Percentiles rank a stretch among this genome's conserved stretches.
These are phyloP conservation scores for Flaveria brownii DNA, from an alignment of 129 eudicot genomes.

Conservation along the genomic window DNA sequence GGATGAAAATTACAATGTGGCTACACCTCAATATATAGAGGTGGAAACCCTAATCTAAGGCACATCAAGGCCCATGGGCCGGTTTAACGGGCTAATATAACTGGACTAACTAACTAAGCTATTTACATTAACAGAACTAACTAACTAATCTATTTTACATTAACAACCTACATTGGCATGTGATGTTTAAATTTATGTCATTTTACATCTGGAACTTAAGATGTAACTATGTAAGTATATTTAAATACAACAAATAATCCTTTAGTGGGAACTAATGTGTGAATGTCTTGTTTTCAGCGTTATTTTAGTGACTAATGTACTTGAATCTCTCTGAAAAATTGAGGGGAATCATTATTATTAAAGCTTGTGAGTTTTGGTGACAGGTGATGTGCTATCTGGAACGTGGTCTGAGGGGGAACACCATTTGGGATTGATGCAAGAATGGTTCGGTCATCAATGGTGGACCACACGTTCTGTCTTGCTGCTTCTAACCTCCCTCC, in stretches of 20 bases:
- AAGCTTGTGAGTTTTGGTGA: conserved; percentile 18
- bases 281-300: neutral
- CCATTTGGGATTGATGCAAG: conserved; percentile 86
- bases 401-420: conserved; percentile 74
- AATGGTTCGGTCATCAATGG: conserved; percentile 92
- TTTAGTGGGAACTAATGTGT: neutral
- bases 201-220: neutral
- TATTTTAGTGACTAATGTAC: neutral
- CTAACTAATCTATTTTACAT: too few relatives aligned
- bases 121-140: too few relatives aligned
- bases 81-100: too few relatives aligned
- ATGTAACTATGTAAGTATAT: conserved; percentile 7
- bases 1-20: too few relatives aligned
- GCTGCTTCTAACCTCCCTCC: conserved; percentile 64
- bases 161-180: neutral
- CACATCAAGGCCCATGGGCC: too few relatives aligned
- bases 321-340: neutral
- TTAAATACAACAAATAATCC: neutral
- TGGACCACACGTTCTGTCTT: conserved; percentile 71
- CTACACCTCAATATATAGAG: too few relatives aligned
- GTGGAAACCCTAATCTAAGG: too few relatives aligned
- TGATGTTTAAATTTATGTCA: neutral
- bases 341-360: neutral
- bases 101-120: too few relatives aligned
- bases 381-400: conserved; percentile 95